Evolutionary conservation across 306 rosid species (phyloP), one percentile per base, ranked within the genome.

Genomic region (Corylus americana): DNA sequence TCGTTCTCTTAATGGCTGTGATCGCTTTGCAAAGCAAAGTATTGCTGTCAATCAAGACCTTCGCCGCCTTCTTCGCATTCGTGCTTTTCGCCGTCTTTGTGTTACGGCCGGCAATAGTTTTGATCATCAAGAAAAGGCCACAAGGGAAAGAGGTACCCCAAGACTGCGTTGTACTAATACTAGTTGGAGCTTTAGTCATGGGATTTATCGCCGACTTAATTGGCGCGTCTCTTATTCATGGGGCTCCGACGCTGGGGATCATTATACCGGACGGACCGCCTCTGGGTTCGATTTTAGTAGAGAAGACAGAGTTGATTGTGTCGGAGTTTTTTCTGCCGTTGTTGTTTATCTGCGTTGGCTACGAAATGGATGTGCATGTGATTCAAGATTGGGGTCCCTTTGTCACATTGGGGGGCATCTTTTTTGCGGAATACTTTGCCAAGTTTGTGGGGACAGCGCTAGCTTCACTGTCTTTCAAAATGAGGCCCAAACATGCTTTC

Each of bases 211-310:
- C 66, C 2, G 85, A 82, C 44, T 1, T 8, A 1, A 7, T 71
- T 9, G 85, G 85, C 20, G 12, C 18, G 1, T 8, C 74, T 11
- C 20, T 6, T 13, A 4, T 64, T 16, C 9, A 20, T 29, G 88
- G 85, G 4, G 49, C 85, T 44, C 5, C 78, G 4, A 1, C 78
- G 35, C 29, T 85, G 11, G 88, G 85, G 17, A 70, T 78, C 5
- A 50, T 66, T 57, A 42, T 85, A 42, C 85, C 81, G 7, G 78
- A 57, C 11, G 88, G 88, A 31, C 85, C 73, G 1, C 85, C 88
- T 12, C 55, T 81, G 1, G 88, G 81, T 22, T 31, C 85, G 31
- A 64, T 80, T 13, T 11, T 81, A 11, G 69, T 78, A 31, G 75
- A 74, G 66, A 85, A 78, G 69, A 2, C 64, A 2, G 85, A 85